Conservation (phyloP, 371 early-diverging fungal species). For the Rhizopus sp. region DNA sequence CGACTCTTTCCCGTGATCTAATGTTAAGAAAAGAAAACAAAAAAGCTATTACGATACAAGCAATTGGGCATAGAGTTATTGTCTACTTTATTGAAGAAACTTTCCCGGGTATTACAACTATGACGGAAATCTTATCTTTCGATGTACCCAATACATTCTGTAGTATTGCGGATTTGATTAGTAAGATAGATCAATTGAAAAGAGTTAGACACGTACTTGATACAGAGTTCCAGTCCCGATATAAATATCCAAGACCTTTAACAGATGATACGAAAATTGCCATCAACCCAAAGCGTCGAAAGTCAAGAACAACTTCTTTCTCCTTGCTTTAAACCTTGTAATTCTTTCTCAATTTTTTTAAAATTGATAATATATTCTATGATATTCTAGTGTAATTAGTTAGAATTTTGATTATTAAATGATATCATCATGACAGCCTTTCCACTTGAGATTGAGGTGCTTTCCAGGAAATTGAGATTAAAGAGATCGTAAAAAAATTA, state of each 20-base stretch:
- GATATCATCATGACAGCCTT: conserved; percentile 5
- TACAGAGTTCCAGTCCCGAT: conserved; percentile 12
- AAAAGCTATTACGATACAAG: conserved; percentile 14
- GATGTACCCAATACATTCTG: conserved; percentile 13
- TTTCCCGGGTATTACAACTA: conserved; percentile 15
- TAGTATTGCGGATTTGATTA: conserved; percentile 17
- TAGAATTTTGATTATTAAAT: conserved; percentile 10
- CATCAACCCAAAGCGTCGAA: conserved; percentile 16
- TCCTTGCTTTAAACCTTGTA: conserved; percentile 15
- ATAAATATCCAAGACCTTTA: conserved; percentile 20
- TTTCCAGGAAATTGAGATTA: conserved; percentile 1
- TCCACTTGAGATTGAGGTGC: conserved; percentile 11
- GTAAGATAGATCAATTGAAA: conserved; percentile 18
- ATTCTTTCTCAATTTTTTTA: conserved; percentile 17
- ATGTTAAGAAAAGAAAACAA: conserved; percentile 17
- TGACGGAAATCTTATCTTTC: conserved; percentile 14
- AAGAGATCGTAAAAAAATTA: conserved; percentile 13
- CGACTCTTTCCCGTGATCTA: conserved; percentile 13
- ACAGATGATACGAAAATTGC: conserved; percentile 13
- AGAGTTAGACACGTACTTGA: conserved; percentile 11
- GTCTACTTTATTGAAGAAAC: conserved; percentile 13
- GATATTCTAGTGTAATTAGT: conserved; percentile 10
- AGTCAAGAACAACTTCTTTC: conserved; percentile 14
- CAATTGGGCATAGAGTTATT: conserved; percentile 12
- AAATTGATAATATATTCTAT: conserved; percentile 11